Percentiles rank a stretch among this genome's conserved stretches.
Evolutionary conservation across 305 asterid genomes (phyloP).

Genomic region (Fraxinus ornus): DNA sequence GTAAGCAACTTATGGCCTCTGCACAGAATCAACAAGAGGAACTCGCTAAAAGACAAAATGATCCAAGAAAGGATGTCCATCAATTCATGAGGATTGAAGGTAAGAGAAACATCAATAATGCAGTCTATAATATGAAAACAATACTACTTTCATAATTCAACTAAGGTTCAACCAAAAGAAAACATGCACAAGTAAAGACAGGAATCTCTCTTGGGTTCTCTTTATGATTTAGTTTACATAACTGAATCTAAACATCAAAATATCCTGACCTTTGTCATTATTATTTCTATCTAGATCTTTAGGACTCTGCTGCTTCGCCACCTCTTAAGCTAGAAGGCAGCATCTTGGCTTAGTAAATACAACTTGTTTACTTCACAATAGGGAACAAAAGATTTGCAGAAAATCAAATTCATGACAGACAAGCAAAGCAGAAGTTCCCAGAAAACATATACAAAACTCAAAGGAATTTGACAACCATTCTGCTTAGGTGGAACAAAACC

Average conservation of each 20-base stretch:
- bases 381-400: not conserved
- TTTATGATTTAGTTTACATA: not conserved
- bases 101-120: conserved; percentile 28
- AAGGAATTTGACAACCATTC: not conserved
- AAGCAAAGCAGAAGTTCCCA: not conserved
- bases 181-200: not conserved
- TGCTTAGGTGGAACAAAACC: not conserved
- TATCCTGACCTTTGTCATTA: not conserved
- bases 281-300: not conserved
- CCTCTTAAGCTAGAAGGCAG: not conserved
- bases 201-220: not conserved
- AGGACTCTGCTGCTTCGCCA: not conserved
- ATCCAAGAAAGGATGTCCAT: conserved; percentile 59
- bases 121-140: not conserved
- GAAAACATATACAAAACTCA: not conserved
- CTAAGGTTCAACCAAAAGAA: not conserved
- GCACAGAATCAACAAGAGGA: conserved; percentile 35
- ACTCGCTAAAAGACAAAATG: conserved; percentile 39
- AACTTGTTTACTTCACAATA: not conserved
- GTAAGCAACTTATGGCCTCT: conserved; percentile 26
- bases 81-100: conserved; percentile 91
- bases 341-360: not conserved
- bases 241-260: not conserved
- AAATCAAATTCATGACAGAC: not conserved
- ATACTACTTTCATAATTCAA: not conserved